Evolutionary conservation across 176 grass and related monocot species (phyloP), one percentile per base, ranked within the genome.

Genomic region (Eragrostis nindensis): DNA sequence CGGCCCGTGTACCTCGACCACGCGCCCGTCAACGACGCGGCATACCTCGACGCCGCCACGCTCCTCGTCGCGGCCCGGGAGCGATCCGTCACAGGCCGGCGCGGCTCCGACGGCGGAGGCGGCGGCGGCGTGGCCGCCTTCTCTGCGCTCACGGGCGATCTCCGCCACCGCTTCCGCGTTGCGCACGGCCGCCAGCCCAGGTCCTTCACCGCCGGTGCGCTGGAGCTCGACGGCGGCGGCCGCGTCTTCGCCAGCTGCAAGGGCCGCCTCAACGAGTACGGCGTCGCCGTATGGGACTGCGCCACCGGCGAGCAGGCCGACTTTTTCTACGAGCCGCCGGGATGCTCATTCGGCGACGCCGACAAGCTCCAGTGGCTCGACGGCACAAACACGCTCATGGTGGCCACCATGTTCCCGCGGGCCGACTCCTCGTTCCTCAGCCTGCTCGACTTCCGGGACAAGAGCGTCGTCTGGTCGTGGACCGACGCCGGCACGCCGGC

Each of bases 251-350:
- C 90, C 0, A 95, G 92, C 78, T 95, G 95, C 84, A 98, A 88
- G 85, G 95, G 95, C 7, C 56, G 95, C 27, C 32, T 92, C 71
- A 95, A 95, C 62, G 95, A 98, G 86, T 91, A 98, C 64, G 96
- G 96, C 57, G 48, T 98, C 17, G 92, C 56, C 3, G 86, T 82
- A 21, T 98, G 96, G 96, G 96, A 95, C 63, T 1, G 30, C 36
- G 40, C 27, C 86, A 88, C 86, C 0, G 92, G 96, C 27, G 77
- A 88, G 30, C 95, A 98, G 82, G 39, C 47, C 1, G 90, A 74
- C 48, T 98, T 98, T 88, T 93, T 98, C 84, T 98, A 98, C 77
- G 92, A 95, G 71, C 88, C 74, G 27, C 88, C 90, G 0, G 92
- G 82, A 7, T 95, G 92, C 76, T 85, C 88, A 6, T 75, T 98